Conservation (phyloP, 164 flowering plant genomes). For the Stephania japonica region DNA sequence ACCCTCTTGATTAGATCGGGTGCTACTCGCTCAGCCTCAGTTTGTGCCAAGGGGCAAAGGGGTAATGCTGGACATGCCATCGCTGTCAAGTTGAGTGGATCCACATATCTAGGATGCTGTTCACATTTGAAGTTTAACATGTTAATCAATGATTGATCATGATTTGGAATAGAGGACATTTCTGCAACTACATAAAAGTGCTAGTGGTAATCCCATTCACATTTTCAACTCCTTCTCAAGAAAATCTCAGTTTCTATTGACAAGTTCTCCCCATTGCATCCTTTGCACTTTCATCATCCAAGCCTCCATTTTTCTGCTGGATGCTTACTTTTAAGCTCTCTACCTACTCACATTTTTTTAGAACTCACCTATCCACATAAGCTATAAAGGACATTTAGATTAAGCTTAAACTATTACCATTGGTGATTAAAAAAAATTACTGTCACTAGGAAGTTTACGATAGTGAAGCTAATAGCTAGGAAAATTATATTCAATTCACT, state of each 20-base stretch:
- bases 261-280: background rate
- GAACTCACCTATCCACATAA: no score
- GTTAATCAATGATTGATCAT: slow-evolving; percentile 7
- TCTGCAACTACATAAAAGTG: background rate
- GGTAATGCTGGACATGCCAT: slow-evolving; percentile 99
- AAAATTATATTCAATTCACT: no score
- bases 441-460: no score
- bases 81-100: slow-evolving; percentile 87
- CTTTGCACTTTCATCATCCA: no score
- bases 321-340: background rate
- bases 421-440: no score
- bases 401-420: no score
- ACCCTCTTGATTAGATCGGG: slow-evolving; percentile 88
- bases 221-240: background rate
- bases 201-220: background rate
- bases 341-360: no score
- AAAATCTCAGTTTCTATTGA: background rate
- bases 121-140: slow-evolving; percentile 17
- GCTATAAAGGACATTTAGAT: no score
- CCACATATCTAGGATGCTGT: slow-evolving; percentile 76
- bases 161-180: background rate
- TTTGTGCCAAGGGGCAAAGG: slow-evolving; percentile 88
- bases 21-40: slow-evolving; percentile 97
- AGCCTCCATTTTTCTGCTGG: no score
- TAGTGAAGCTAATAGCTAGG: no score